Evolutionary conservation across 164 flowering plant species (phyloP).

Genomic region (Kalanchoe fedtschenkoi): DNA sequence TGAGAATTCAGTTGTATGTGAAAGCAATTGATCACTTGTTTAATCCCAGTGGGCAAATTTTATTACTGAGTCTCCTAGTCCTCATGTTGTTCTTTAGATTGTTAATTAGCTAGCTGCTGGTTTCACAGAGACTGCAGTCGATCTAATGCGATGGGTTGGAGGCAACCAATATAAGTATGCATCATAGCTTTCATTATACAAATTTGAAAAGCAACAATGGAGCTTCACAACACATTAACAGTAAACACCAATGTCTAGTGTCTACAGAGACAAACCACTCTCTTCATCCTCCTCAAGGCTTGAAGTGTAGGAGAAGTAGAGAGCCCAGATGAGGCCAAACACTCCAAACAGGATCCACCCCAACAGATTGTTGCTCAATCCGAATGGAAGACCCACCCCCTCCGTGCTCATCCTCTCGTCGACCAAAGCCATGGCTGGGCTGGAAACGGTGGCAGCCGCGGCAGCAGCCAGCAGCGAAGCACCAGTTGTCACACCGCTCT

Average conservation of each 20-base stretch:
- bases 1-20: too few species aligned
- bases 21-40: too few species aligned
- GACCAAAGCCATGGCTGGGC: conserved; percentile 60
- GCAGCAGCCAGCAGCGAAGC: conserved; percentile 43
- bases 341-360: conserved; percentile 65
- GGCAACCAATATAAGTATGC: too few species aligned
- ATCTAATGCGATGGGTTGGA: too few species aligned
- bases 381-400: conserved; percentile 65
- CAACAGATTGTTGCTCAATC: conserved; percentile 59
- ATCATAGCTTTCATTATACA: not conserved
- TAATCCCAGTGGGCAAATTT: too few species aligned
- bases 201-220: too few species aligned
- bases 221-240: not conserved
- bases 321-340: conserved; percentile 58
- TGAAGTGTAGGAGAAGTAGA: conserved; percentile 41
- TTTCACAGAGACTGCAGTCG: too few species aligned
- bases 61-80: too few species aligned
- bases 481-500: conserved; percentile 21
- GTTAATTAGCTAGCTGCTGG: too few species aligned
- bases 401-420: conserved; percentile 75
- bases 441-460: conserved; percentile 23
- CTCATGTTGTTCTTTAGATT: too few species aligned
- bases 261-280: conserved; percentile 60
- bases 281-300: conserved; percentile 71
- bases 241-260: not conserved